These are phyloP conservation scores for Trichoderma sp. DNA, from an alignment of 2,329 filamentous ascomycete species.

Conservation along the genomic window DNA sequence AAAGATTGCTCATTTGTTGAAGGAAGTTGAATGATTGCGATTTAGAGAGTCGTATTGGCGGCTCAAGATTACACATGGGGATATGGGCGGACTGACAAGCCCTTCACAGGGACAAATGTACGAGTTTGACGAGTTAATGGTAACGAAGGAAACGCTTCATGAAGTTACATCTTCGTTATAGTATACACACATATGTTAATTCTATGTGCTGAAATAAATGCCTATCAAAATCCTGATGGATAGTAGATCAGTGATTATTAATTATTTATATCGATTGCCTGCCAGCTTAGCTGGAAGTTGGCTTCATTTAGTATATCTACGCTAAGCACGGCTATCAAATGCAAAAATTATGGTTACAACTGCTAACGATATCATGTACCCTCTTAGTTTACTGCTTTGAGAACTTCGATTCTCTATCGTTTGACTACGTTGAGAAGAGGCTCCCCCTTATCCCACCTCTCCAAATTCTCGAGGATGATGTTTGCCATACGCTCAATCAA, in stretches of 20 bases:
- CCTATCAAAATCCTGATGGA: not conserved
- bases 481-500: slow-evolving; percentile 35
- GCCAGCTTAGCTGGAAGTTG: not conserved
- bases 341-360: not conserved
- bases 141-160: slow-evolving; percentile 11
- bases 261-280: not conserved
- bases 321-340: not conserved
- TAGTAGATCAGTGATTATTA: not conserved
- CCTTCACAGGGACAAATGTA: slow-evolving; percentile 28
- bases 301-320: slow-evolving; percentile 1
- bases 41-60: not conserved
- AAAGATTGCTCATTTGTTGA: slow-evolving; percentile 11
- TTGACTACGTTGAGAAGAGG: slow-evolving; percentile 35
- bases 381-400: not conserved
- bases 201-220: not conserved
- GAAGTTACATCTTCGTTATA: not conserved
- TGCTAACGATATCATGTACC: not conserved
- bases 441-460: slow-evolving; percentile 23
- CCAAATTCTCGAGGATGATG: slow-evolving; percentile 22
- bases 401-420: not conserved
- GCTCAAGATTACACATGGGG: slow-evolving; percentile 2
- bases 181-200: not conserved
- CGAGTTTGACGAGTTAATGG: slow-evolving; percentile 22
- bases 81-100: slow-evolving; percentile 23
- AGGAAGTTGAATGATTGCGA: not conserved